A percentile compares a stretch with the other conserved stretches of the same genome.
Evolutionary conservation across 441 rosid species (phyloP).

Genomic region (Mallotus repandus): DNA sequence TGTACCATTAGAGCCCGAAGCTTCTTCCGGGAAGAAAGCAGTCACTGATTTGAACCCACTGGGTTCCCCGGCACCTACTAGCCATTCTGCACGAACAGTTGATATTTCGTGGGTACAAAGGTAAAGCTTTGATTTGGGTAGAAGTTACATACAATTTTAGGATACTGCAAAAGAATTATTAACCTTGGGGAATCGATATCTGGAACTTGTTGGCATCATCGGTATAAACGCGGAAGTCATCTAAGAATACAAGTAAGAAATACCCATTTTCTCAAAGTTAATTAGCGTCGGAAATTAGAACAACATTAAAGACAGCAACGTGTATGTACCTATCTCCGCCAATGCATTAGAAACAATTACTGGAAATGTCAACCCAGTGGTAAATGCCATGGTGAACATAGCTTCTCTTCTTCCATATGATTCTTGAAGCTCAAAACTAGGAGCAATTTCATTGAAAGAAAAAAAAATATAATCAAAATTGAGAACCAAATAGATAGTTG

Average conservation of each 20-base stretch:
- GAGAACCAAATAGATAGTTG: not conserved
- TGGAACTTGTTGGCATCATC: conserved; percentile 83
- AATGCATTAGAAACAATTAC: conserved; percentile 38
- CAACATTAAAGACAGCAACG: not conserved
- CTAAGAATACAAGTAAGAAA: not conserved
- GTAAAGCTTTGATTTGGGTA: too few species aligned
- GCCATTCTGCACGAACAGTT: conserved; percentile 61
- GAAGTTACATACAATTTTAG: too few species aligned
- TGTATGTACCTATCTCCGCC: conserved; percentile 49
- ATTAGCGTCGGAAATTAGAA: not conserved
- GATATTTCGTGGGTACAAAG: not conserved
- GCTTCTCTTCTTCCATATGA: conserved; percentile 53
- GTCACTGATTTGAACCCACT: conserved; percentile 82
- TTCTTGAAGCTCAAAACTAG: conserved; percentile 21
- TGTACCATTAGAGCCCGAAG: conserved; percentile 62
- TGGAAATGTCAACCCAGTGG: conserved; percentile 48
- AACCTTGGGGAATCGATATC: conserved; percentile 84
- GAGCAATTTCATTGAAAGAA: not conserved
- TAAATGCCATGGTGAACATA: conserved; percentile 46
- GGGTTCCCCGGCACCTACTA: conserved; percentile 62
- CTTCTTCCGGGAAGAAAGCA: conserved; percentile 70
- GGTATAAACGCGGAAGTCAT: conserved; percentile 47
- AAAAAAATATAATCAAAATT: conserved; percentile 16
- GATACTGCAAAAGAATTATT: not conserved
- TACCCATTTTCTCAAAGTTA: too few species aligned